A percentile compares a stretch with the other conserved stretches of the same genome.
Evolutionary conservation across 2,329 filamentous ascomycete species (phyloP).

Genomic region (Neophaeococcomyces aloes): DNA sequence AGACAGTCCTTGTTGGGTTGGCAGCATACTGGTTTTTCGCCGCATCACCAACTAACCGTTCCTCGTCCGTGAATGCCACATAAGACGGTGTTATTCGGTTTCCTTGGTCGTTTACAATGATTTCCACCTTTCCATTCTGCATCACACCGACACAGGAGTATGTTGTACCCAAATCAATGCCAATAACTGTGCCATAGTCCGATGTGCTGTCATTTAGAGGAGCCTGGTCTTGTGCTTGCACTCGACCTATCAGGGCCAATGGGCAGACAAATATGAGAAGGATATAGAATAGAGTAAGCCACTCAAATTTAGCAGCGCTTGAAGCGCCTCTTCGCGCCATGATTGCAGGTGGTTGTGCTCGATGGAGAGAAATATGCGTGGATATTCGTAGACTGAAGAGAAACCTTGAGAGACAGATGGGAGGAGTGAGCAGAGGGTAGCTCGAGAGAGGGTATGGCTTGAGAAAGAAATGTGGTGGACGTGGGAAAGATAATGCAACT

Average conservation of each 20-base stretch:
- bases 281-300: constrained; percentile 84
- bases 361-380: neutral
- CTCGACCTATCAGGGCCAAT: constrained; percentile 69
- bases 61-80: constrained; percentile 93
- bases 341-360: constrained; percentile 6
- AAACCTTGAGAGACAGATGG: neutral
- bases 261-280: constrained; percentile 76
- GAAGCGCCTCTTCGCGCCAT: constrained; percentile 19
- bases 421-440: no score
- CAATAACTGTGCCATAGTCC: constrained; percentile 79
- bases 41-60: constrained; percentile 92
- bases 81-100: constrained; percentile 94
- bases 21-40: constrained; percentile 88
- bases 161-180: constrained; percentile 91
- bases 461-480: no score
- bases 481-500: no score
- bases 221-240: constrained; percentile 61
- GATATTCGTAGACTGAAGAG: neutral
- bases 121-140: constrained; percentile 90
- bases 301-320: constrained; percentile 47
- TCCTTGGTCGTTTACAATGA: constrained; percentile 92
- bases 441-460: no score
- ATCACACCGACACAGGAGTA: constrained; percentile 85
- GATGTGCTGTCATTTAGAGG: constrained; percentile 43
- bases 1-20: constrained; percentile 68